Percentiles rank a stretch among this genome's conserved stretches.
Evolutionary conservation across 1,284 basidiomycete genomes (phyloP).

Genomic region (Leccinum pachyderme): DNA sequence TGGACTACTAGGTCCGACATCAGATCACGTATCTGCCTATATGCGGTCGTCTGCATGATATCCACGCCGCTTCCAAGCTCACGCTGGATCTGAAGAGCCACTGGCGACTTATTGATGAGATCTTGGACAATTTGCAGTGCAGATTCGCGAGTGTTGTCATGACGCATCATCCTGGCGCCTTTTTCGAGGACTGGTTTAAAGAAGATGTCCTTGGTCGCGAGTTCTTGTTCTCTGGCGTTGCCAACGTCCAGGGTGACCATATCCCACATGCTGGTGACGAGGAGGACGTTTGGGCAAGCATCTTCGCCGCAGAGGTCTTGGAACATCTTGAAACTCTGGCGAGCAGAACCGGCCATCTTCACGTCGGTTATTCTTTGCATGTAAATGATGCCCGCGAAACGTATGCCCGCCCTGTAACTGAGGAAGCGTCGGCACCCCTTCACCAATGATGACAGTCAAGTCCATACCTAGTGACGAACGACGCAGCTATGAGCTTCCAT

Average conservation of each 20-base stretch:
- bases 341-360: conserved; percentile 47
- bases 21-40: conserved; percentile 25
- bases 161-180: conserved; percentile 38
- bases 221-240: conserved; percentile 32
- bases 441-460: background rate
- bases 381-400: conserved; percentile 45
- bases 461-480: conserved; percentile 28
- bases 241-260: conserved; percentile 33
- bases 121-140: conserved; percentile 34
- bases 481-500: conserved; percentile 35
- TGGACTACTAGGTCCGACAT: conserved; percentile 33
- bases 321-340: conserved; percentile 49
- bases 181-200: conserved; percentile 39
- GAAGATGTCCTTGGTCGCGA: conserved; percentile 40
- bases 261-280: conserved; percentile 52
- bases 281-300: conserved; percentile 43
- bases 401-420: conserved; percentile 39
- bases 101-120: conserved; percentile 31
- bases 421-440: background rate
- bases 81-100: conserved; percentile 38
- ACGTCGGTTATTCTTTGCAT: conserved; percentile 53
- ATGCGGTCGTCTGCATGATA: conserved; percentile 36
- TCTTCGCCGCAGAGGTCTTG: conserved; percentile 49
- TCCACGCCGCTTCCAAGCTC: conserved; percentile 37
- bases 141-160: conserved; percentile 35